phyloP scores from a whole-genome alignment of 371 early-diverging fungal species.

The Chytridium lagenaria region DNA sequence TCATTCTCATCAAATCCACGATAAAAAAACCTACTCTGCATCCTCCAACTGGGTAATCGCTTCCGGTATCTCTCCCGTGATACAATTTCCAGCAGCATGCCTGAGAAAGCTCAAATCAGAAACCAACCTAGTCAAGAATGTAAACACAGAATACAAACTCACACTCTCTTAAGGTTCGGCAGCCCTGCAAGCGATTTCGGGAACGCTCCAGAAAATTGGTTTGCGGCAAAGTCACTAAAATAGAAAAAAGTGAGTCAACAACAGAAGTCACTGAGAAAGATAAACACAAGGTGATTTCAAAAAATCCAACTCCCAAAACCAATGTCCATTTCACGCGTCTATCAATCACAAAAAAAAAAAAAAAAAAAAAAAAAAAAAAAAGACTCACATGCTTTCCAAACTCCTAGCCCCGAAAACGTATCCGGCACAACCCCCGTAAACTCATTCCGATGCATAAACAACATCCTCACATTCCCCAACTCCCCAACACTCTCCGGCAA shows the following conservation, averaged over 20 bases:
- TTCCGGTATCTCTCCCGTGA: not conserved
- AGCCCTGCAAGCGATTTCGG: not conserved
- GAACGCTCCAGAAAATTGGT: not conserved
- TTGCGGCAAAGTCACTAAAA: constrained; percentile 1
- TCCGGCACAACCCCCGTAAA: constrained; percentile 22
- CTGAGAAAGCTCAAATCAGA: not conserved
- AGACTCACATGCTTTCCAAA: constrained; percentile 23
- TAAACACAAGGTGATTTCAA: no score
- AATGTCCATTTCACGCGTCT: not conserved
- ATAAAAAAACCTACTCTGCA: not conserved
- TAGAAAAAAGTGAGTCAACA: not conserved
- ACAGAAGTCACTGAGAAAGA: no score
- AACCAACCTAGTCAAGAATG: not conserved
- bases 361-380: not conserved
- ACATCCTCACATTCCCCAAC: not conserved
- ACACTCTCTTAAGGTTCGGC: not conserved
- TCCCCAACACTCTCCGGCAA: constrained; percentile 9
- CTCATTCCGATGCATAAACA: constrained; percentile 11
- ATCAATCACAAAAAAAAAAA: not conserved
- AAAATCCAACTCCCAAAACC: not conserved
- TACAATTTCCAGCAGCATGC: constrained; percentile 2
- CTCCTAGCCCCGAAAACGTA: constrained; percentile 15
- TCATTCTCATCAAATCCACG: no score
- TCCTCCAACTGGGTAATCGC: not conserved
- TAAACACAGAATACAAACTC: not conserved